A percentile compares a stretch with the other conserved stretches of the same genome.
phyloP scores from a whole-genome alignment of 148 eudicot species.

The Vaccinium vitisidaea region DNA sequence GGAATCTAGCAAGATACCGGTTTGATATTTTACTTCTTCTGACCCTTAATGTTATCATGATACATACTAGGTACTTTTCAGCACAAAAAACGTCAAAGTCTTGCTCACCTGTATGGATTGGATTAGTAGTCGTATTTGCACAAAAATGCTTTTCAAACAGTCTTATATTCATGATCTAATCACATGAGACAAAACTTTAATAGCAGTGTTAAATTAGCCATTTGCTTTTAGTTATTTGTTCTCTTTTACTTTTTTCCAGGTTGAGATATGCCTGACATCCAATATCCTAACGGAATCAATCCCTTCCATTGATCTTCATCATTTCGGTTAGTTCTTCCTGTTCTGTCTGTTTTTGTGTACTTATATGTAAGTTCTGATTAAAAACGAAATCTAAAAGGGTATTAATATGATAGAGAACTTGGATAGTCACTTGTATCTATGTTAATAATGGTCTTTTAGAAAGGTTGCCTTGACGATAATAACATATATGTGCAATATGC shows the following conservation, averaged over 20 bases:
- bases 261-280: conserved; percentile 97
- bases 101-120: not conserved
- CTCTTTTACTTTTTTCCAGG: conserved; percentile 48
- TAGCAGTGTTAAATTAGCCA: not conserved
- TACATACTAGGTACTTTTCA: not conserved
- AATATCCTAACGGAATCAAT: conserved; percentile 79
- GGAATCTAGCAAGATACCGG: conserved; percentile 72
- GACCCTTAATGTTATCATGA: not conserved
- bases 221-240: not conserved
- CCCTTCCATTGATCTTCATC: conserved; percentile 78
- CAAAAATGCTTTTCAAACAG: not conserved
- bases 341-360: not conserved
- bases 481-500: not conserved
- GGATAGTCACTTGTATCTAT: not conserved
- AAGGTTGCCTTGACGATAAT: not conserved
- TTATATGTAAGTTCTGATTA: not conserved
- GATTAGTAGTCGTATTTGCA: not conserved
- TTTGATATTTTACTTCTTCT: conserved; percentile 23
- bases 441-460: not conserved
- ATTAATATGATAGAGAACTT: not conserved
- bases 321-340: conserved; percentile 65
- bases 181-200: no score
- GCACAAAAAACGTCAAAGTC: no score
- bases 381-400: not conserved
- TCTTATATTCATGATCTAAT: not conserved